A percentile compares a stretch with the other conserved stretches of the same genome.
Conservation (phyloP, 2,329 filamentous ascomycete species). For the Xylaria sp. region DNA sequence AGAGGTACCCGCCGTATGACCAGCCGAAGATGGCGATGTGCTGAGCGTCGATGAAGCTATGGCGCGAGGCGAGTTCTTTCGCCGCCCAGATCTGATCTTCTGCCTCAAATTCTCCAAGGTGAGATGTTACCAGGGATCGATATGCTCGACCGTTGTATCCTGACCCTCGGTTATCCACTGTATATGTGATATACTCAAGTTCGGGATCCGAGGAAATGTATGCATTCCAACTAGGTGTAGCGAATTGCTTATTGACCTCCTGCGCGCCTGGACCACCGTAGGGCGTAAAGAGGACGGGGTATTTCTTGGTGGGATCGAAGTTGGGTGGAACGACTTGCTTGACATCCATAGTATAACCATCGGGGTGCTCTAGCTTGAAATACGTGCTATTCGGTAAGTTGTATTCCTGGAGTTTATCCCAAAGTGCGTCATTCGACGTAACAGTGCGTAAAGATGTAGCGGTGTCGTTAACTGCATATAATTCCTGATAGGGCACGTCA, state of each 20-base stretch:
- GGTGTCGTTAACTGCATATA: conserved; percentile 68
- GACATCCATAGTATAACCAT: conserved; percentile 71
- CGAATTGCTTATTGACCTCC: conserved; percentile 67
- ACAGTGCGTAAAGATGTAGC: conserved; percentile 66
- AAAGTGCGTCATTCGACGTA: conserved; percentile 68
- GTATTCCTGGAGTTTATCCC: conserved; percentile 67
- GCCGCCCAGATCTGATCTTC: conserved; percentile 76
- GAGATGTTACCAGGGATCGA: conserved; percentile 66
- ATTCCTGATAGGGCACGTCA: conserved; percentile 75
- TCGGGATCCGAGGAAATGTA: conserved; percentile 76
- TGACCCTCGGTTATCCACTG: conserved; percentile 75
- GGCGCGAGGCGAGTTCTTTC: conserved; percentile 60
- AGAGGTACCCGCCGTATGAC: conserved; percentile 75
- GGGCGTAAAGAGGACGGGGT: conserved; percentile 73
- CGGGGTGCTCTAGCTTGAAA: conserved; percentile 70
- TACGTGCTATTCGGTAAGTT: conserved; percentile 73
- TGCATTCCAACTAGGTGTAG: conserved; percentile 65
- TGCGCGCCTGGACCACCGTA: conserved; percentile 76
- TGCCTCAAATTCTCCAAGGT: conserved; percentile 72
- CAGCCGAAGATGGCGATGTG: conserved; percentile 76
- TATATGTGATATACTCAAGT: conserved; percentile 74
- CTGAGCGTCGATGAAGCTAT: conserved; percentile 65
- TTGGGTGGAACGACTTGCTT: conserved; percentile 73
- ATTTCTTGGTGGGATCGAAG: conserved; percentile 71
- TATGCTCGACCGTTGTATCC: conserved; percentile 72